Evolutionary conservation across 805 yeast species (phyloP).

Genomic region (Peterozyma toletana): DNA sequence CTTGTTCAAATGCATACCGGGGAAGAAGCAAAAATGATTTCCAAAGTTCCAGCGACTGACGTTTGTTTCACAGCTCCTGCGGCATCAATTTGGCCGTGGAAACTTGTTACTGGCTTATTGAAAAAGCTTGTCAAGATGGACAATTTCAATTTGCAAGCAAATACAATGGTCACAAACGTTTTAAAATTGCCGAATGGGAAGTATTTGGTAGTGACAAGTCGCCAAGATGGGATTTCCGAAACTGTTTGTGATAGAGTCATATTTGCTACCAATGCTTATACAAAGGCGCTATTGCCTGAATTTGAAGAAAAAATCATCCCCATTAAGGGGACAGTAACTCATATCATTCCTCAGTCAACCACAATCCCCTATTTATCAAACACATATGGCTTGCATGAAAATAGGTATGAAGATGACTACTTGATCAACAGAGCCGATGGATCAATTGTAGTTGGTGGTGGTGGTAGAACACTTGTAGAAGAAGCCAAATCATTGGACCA

Average conservation of each 20-base stretch:
- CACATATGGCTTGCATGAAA: constrained; percentile 17
- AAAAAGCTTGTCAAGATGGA: constrained; percentile 19
- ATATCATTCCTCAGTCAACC: constrained; percentile 12
- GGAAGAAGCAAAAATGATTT: constrained; percentile 19
- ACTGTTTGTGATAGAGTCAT: constrained; percentile 18
- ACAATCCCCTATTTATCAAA: constrained; percentile 21
- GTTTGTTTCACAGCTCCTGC: constrained; percentile 31
- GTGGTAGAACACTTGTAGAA: background rate
- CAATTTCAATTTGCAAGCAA: constrained; percentile 32
- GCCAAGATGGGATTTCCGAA: constrained; percentile 20
- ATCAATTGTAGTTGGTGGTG: constrained; percentile 27
- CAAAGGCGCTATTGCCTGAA: constrained; percentile 11
- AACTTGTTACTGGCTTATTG: constrained; percentile 26
- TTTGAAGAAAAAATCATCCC: constrained; percentile 20
- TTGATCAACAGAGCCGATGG: constrained; percentile 32
- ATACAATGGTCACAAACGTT: constrained; percentile 28
- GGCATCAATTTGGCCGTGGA: constrained; percentile 37
- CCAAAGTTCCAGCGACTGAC: constrained; percentile 19
- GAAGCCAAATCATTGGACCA: constrained; percentile 13
- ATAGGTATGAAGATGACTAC: constrained; percentile 18
- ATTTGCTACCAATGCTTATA: constrained; percentile 25
- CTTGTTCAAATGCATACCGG: constrained; percentile 24
- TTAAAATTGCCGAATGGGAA: constrained; percentile 15
- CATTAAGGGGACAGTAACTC: constrained; percentile 19
- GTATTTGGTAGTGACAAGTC: constrained; percentile 23